Evolutionary conservation across 176 grass and related monocot genomes (phyloP).

Genomic region (Zea mays): DNA sequence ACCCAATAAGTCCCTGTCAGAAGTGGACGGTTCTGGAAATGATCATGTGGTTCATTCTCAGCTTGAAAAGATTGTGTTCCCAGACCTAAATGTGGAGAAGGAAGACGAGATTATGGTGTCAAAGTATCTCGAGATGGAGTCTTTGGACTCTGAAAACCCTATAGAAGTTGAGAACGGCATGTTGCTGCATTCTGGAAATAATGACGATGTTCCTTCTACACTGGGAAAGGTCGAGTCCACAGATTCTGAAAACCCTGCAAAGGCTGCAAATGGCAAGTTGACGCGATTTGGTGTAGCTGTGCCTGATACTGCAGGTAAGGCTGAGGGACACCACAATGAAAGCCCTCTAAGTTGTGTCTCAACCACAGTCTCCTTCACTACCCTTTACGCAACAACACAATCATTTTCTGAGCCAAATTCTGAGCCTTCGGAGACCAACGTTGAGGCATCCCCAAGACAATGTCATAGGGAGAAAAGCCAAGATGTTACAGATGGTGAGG

Average conservation of each 20-base stretch:
- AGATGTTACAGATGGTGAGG: slow-evolving; percentile 62
- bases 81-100: slow-evolving; percentile 68
- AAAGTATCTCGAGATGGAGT: slow-evolving; percentile 75
- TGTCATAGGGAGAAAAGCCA: slow-evolving; percentile 55
- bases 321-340: slow-evolving; percentile 32
- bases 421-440: slow-evolving; percentile 28
- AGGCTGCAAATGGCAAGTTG: slow-evolving; percentile 42
- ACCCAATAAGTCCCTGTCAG: slow-evolving; percentile 26
- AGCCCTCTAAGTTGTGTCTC: slow-evolving; percentile 69
- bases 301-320: slow-evolving; percentile 31
- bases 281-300: slow-evolving; percentile 37
- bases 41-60: slow-evolving; percentile 36
- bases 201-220: slow-evolving; percentile 30
- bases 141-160: slow-evolving; percentile 47
- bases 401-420: slow-evolving; percentile 28
- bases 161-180: slow-evolving; percentile 15
- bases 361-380: slow-evolving; percentile 40
- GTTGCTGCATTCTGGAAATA: slow-evolving; percentile 36
- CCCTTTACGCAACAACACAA: slow-evolving; percentile 21
- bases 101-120: slow-evolving; percentile 91
- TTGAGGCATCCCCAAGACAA: slow-evolving; percentile 34
- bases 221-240: slow-evolving; percentile 73
- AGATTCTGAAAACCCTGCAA: slow-evolving; percentile 29
- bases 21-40: slow-evolving; percentile 31
- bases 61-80: slow-evolving; percentile 86